phyloP scores from a whole-genome alignment of 352 stramenopile genomes.

The Pythium sp. region DNA sequence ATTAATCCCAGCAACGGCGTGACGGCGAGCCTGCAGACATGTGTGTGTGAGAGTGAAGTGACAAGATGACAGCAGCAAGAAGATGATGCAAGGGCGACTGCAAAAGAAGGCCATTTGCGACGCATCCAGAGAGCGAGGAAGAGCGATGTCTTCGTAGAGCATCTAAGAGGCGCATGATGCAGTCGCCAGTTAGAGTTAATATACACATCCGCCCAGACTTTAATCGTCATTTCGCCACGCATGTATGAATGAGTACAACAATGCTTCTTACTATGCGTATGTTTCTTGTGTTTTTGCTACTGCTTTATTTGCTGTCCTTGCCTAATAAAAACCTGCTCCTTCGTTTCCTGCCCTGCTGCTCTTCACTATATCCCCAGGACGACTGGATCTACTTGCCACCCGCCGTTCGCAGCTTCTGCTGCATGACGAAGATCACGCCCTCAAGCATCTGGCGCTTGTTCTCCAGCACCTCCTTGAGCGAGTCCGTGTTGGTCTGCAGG shows the following conservation, averaged over 20 bases:
- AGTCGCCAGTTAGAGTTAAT: neutral
- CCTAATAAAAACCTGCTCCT: conserved; percentile 15
- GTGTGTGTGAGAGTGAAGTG: neutral
- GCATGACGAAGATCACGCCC: conserved; percentile 79
- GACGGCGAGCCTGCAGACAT: neutral
- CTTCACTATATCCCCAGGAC: neutral
- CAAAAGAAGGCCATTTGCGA: neutral
- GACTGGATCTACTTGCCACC: conserved; percentile 5
- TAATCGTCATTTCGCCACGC: neutral
- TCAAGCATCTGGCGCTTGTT: conserved; percentile 82
- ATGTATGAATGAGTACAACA: neutral
- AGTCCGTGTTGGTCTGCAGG: conserved; percentile 91
- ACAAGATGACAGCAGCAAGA: neutral
- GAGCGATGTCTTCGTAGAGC: too few relatives aligned
- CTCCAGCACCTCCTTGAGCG: conserved; percentile 87
- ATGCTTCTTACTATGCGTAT: neutral
- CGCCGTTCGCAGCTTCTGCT: conserved; percentile 73
- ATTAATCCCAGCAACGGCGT: conserved; percentile 38
- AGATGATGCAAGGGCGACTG: neutral
- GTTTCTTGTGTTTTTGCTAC: neutral
- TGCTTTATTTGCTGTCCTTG: conserved; percentile 4
- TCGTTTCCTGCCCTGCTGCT: neutral
- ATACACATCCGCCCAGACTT: neutral
- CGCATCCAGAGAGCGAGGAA: too few relatives aligned
- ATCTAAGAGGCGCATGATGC: neutral